Conservation (phyloP, 2,329 filamentous ascomycete genomes). For the Fulvia fulva region DNA sequence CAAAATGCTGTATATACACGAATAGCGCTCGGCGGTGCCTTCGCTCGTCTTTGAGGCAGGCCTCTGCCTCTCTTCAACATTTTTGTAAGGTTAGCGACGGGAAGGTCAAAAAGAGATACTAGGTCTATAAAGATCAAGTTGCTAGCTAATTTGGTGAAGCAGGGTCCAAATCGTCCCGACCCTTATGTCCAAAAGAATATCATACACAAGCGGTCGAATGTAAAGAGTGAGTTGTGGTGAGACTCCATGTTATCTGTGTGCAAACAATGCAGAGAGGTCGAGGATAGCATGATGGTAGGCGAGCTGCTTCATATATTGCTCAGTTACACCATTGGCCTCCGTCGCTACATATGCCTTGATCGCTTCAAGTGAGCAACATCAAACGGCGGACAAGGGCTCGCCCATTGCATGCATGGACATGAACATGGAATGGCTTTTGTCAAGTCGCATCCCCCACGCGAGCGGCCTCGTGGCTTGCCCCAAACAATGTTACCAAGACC, state of each 20-base stretch:
- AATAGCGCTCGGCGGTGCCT: no score
- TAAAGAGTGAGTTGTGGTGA: background rate
- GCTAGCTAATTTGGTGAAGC: no score
- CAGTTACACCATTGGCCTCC: background rate
- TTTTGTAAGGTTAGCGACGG: no score
- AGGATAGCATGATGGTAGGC: background rate
- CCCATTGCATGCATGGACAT: background rate
- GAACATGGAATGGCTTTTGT: background rate
- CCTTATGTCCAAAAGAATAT: no score
- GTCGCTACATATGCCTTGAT: background rate
- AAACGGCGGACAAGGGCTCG: background rate
- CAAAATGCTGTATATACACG: no score
- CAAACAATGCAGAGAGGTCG: background rate
- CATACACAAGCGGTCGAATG: no score
- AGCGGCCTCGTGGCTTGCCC: background rate
- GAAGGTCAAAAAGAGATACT: no score
- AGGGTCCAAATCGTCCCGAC: no score
- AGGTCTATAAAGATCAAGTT: no score
- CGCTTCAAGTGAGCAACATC: background rate
- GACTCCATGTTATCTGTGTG: background rate
- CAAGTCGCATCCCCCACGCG: background rate
- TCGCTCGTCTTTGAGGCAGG: no score
- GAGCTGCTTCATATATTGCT: background rate
- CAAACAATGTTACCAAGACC: background rate
- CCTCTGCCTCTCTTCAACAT: no score